phyloP scores from a whole-genome alignment of 306 rosid species.

The Inga leiocalycina region DNA sequence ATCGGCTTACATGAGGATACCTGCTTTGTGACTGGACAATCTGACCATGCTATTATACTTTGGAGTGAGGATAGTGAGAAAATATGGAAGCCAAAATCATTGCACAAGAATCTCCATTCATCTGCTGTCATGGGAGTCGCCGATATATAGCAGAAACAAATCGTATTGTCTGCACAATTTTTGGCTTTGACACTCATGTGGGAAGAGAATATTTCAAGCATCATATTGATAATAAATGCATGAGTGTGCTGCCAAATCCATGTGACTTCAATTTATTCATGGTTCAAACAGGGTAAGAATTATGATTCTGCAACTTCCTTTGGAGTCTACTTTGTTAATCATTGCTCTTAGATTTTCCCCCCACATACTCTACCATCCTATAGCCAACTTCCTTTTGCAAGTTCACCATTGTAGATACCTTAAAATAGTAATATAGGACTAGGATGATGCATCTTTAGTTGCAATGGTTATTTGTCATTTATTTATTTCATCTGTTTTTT shows the following conservation, averaged over 20 bases:
- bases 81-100: constrained; percentile 80
- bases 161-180: constrained; percentile 80
- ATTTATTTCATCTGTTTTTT: too few relatives aligned
- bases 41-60: constrained; percentile 88
- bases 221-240: constrained; percentile 96
- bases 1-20: constrained; percentile 33
- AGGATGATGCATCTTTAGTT: too few relatives aligned
- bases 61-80: constrained; percentile 75
- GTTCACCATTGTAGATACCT: not conserved
- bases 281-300: constrained; percentile 91
- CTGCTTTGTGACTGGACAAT: constrained; percentile 84
- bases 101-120: constrained; percentile 81
- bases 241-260: constrained; percentile 93
- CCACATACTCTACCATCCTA: constrained; percentile 9
- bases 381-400: not conserved
- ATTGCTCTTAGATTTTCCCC: not conserved
- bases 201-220: constrained; percentile 84
- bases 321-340: constrained; percentile 3
- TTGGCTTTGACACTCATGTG: constrained; percentile 64
- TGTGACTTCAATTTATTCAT: constrained; percentile 89
- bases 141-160: constrained; percentile 83
- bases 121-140: constrained; percentile 99
- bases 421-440: too few relatives aligned
- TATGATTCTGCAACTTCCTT: not conserved
- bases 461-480: too few relatives aligned